Evolutionary conservation across 2,329 filamentous ascomycete genomes (phyloP).

Genomic region (Aureobasidium sp.): DNA sequence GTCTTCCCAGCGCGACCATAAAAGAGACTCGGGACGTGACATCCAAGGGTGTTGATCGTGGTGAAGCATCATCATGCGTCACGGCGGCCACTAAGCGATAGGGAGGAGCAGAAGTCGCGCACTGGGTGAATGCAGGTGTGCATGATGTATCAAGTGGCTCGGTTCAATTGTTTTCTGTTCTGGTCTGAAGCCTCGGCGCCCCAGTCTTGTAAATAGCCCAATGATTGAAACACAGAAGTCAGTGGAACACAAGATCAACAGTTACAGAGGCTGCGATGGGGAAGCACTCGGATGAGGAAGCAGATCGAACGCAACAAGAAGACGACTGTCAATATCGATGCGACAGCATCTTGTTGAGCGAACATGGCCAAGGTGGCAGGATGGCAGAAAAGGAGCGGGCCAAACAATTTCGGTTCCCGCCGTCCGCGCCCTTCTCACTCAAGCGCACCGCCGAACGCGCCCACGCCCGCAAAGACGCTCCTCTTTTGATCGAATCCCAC

Average conservation of each 20-base stretch:
- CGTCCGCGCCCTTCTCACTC: neutral
- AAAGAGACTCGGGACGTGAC: neutral
- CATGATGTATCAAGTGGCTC: constrained; percentile 12
- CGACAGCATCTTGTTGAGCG: neutral
- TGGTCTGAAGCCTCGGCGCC: constrained; percentile 10
- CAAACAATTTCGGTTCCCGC: neutral
- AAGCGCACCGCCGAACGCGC: constrained; percentile 10
- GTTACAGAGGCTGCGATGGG: neutral
- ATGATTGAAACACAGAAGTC: neutral
- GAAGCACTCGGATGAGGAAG: neutral
- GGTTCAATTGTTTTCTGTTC: constrained; percentile 4
- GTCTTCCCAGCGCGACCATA: neutral
- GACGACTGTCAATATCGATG: neutral
- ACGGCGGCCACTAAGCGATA: neutral
- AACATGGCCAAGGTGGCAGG: constrained; percentile 1
- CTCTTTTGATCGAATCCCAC: constrained; percentile 14
- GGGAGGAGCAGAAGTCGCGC: neutral
- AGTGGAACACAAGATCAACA: neutral
- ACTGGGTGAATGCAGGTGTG: constrained; percentile 5
- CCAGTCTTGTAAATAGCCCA: neutral
- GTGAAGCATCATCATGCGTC: constrained; percentile 12
- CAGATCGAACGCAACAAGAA: neutral
- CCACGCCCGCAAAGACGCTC: constrained; percentile 7
- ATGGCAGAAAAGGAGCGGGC: constrained; percentile 10
- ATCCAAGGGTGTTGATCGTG: neutral